These are phyloP conservation scores for Aulographum hederae DNA, from an alignment of 2,329 filamentous ascomycete genomes.

Conservation along the genomic window DNA sequence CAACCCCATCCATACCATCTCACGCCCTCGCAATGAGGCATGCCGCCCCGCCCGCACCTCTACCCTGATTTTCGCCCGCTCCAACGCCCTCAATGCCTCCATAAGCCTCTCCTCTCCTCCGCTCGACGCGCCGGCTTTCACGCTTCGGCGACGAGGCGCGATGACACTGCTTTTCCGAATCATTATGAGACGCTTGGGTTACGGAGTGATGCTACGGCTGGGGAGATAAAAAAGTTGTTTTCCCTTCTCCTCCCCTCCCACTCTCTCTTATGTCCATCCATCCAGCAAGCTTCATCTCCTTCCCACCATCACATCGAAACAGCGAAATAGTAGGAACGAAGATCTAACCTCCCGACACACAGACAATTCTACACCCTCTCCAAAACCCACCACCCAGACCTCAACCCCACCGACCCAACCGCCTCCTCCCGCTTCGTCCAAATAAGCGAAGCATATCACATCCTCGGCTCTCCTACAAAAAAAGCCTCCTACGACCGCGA, in stretches of 20 bases:
- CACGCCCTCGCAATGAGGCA: constrained; percentile 51
- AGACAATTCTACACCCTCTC: constrained; percentile 75
- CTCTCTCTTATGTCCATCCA: neutral
- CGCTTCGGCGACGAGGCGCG: neutral
- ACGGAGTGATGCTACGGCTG: constrained; percentile 45
- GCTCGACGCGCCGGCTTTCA: neutral
- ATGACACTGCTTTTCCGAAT: constrained; percentile 26
- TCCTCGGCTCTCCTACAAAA: constrained; percentile 55
- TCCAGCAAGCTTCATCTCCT: neutral
- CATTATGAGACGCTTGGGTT: constrained; percentile 75
- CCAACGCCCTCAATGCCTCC: neutral
- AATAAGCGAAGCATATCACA: constrained; percentile 67
- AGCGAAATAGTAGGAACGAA: too few relatives aligned
- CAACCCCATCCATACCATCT: too few relatives aligned
- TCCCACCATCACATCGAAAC: too few relatives aligned
- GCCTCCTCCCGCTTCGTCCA: constrained; percentile 62
- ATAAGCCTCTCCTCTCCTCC: neutral
- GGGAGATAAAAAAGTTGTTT: constrained; percentile 67
- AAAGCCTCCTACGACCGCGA: constrained; percentile 58
- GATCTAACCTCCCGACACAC: constrained; percentile 1
- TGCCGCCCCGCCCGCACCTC: constrained; percentile 29
- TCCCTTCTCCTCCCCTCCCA: constrained; percentile 2
- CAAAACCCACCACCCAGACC: constrained; percentile 83
- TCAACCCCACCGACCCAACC: constrained; percentile 57
- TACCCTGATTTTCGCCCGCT: neutral